These are phyloP conservation scores for Diplosphaera chodatii DNA, from an alignment of 139 green algal genomes.

Conservation along the genomic window DNA sequence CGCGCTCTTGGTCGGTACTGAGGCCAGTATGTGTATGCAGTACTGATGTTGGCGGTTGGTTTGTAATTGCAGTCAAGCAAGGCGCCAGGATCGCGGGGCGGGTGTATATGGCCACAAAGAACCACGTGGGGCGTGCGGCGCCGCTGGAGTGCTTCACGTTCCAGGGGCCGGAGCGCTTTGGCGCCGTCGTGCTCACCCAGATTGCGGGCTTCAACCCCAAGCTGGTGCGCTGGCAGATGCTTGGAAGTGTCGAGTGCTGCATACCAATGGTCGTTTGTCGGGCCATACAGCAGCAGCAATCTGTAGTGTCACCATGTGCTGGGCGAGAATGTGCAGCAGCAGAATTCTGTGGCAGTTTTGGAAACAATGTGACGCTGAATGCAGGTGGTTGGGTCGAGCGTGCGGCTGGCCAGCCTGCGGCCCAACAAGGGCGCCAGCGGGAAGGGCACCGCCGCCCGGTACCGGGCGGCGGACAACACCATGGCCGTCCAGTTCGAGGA, in stretches of 20 bases:
- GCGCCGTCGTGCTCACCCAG: not conserved
- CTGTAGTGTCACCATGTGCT: no score
- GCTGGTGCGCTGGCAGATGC: not conserved
- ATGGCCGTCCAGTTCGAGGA: not conserved
- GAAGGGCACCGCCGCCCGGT: not conserved
- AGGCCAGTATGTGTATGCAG: no score
- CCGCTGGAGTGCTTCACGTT: not conserved
- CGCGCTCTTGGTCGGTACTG: no score
- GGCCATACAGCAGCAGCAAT: no score
- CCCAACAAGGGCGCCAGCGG: not conserved
- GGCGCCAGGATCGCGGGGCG: not conserved
- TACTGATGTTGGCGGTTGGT: no score
- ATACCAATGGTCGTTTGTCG: no score
- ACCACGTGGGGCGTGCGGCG: not conserved
- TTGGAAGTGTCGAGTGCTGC: no score
- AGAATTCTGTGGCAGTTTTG: no score
- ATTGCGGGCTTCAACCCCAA: not conserved
- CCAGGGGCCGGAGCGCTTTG: not conserved
- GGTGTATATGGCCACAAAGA: not conserved
- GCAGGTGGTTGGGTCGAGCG: not conserved
- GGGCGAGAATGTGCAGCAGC: no score
- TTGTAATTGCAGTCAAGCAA: not conserved
- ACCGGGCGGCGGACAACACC: not conserved
- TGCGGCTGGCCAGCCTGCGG: not conserved
- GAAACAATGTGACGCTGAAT: no score